These are phyloP conservation scores for Closterium sp. DNA, from an alignment of 139 green algal species.

Conservation along the genomic window DNA sequence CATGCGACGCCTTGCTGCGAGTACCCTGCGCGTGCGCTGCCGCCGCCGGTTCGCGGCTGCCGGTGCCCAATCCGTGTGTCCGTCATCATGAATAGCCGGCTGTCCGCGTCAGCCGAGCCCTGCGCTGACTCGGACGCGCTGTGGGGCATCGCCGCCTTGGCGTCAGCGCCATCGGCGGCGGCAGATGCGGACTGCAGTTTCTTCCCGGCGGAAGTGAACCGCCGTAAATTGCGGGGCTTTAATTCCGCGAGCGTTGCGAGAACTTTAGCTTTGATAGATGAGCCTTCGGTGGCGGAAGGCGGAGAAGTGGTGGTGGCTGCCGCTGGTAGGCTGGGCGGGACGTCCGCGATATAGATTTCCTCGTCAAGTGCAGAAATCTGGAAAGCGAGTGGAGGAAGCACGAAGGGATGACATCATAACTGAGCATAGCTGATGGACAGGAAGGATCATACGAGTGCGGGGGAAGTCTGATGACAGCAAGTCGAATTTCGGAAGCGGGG, in stretches of 20 bases:
- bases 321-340: background rate
- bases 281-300: background rate
- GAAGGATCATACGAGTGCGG: background rate
- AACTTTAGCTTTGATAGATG: background rate
- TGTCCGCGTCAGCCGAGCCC: background rate
- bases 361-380: background rate
- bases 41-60: background rate
- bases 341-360: background rate
- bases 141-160: background rate
- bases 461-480: background rate
- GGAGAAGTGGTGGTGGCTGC: background rate
- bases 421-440: background rate
- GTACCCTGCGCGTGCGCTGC: background rate
- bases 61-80: background rate
- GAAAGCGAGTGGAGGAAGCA: background rate
- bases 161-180: background rate
- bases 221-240: background rate
- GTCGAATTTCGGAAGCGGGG: background rate
- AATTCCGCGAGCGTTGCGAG: background rate
- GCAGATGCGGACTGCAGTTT: background rate
- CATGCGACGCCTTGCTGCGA: background rate
- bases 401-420: background rate
- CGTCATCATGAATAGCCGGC: background rate
- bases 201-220: background rate
- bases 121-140: background rate